phyloP scores from a whole-genome alignment of 192 early-diverging fungal genomes.

The Podila horticola region DNA sequence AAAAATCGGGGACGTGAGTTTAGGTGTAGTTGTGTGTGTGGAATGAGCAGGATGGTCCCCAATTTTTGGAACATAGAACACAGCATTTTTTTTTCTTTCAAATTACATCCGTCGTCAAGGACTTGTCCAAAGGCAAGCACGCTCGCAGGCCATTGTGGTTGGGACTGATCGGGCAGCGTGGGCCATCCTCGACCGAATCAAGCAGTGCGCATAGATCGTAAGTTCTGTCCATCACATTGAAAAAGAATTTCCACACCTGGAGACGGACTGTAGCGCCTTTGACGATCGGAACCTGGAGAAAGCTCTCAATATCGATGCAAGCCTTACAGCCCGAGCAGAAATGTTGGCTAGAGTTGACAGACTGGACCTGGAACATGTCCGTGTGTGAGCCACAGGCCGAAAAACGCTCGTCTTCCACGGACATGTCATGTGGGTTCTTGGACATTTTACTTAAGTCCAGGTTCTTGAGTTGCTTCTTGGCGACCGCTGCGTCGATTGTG shows the following conservation, averaged over 20 bases:
- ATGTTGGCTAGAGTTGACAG: conserved; percentile 1
- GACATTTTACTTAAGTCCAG: background rate
- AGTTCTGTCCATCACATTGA: conserved; percentile 4
- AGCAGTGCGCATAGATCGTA: conserved; percentile 17
- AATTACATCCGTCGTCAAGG: conserved; percentile 9
- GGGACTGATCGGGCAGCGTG: conserved; percentile 12
- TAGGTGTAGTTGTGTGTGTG: background rate
- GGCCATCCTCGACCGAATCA: background rate
- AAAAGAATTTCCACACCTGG: conserved; percentile 10
- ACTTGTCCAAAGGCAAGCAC: conserved; percentile 8
- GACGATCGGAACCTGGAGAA: background rate
- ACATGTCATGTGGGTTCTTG: background rate
- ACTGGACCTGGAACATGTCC: background rate
- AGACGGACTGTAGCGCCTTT: conserved; percentile 4
- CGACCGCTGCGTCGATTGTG: background rate
- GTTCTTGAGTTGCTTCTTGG: background rate
- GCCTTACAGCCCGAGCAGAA: conserved; percentile 15
- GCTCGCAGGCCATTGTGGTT: background rate
- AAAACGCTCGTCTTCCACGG: conserved; percentile 5
- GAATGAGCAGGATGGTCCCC: too few species aligned
- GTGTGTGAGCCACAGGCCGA: conserved; percentile 1
- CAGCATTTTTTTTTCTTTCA: background rate
- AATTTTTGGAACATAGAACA: background rate
- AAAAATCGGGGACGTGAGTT: background rate
- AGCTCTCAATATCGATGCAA: conserved; percentile 9